Conservation (phyloP, 805 yeast species). For the Yamadazyma laniorum region DNA sequence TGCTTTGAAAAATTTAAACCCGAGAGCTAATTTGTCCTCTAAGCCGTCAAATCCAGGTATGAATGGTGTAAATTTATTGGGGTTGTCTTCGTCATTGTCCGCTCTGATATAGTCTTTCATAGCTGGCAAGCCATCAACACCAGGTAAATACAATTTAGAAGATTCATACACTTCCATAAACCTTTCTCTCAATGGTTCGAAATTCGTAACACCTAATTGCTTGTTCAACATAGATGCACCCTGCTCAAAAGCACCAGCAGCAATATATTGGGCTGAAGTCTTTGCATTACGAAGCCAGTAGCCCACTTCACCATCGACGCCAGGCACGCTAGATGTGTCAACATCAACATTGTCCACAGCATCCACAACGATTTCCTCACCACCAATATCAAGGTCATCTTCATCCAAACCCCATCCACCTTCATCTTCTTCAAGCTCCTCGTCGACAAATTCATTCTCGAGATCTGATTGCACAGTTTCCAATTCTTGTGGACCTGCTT, state of each 20-base stretch:
- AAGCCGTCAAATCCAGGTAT: slow-evolving; percentile 73
- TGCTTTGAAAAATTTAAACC: slow-evolving; percentile 78
- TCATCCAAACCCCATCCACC: slow-evolving; percentile 83
- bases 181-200: slow-evolving; percentile 81
- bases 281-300: slow-evolving; percentile 87
- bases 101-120: slow-evolving; percentile 66
- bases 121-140: slow-evolving; percentile 72
- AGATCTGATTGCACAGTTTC: slow-evolving; percentile 21
- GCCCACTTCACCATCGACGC: slow-evolving; percentile 59
- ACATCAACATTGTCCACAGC: slow-evolving; percentile 11
- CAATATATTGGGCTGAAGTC: slow-evolving; percentile 87
- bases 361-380: slow-evolving; percentile 33
- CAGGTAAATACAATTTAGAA: slow-evolving; percentile 71
- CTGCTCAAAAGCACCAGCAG: slow-evolving; percentile 94
- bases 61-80: slow-evolving; percentile 51
- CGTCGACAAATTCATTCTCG: slow-evolving; percentile 43
- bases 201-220: slow-evolving; percentile 82
- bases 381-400: slow-evolving; percentile 68
- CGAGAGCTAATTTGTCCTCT: slow-evolving; percentile 61
- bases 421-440: slow-evolving; percentile 54
- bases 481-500: slow-evolving; percentile 14
- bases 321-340: slow-evolving; percentile 17
- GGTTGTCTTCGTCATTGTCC: slow-evolving; percentile 57
- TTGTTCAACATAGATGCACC: slow-evolving; percentile 91
- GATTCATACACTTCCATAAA: slow-evolving; percentile 84